Base-by-base conservation (phyloP, 495 filamentous ascomycete genomes). In the Jackrogersella minutella region DNA sequence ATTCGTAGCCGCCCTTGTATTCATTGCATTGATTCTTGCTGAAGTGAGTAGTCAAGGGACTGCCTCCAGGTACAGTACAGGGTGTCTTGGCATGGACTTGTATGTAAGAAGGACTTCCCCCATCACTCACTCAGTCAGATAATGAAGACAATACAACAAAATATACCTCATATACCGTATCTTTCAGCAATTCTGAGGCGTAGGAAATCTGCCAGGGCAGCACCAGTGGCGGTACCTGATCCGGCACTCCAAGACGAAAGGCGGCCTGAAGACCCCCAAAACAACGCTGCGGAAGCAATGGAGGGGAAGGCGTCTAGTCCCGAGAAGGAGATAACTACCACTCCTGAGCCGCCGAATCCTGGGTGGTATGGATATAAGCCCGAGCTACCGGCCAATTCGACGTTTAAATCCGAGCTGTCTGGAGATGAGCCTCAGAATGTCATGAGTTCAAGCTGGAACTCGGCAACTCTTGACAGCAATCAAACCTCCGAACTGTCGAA, bases 391-490 rank as follows among this genome's bases (percentile, higher is more conserved):
- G 58, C 46, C 3, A 51, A 52, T n/a, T 52, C 58, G 14, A 34
- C 46, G 2, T 8, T 28, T 1, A 52, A 51, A 26, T 39, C 30
- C 10, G 58, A 61, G 47, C n/a, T 61, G 9, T 41, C 46, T 0
- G 46, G 58, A 1, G 58, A 61, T 3, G 44, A 61, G 17, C 46
- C 58, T 3, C 13, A 36, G 21, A 61, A 36, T 19, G 16, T 31
- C 31, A 24, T 28, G 9, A 51, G 21, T 16, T 52, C 58, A 14
- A 61, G 58, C 33, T 61, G 58, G 46, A 61, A 61, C 30, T 61
- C 58, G 22, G 58, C 24, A 21, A 61, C 58, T n/a, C 36, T 61
- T 1, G 31, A 30, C 16, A 30, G 56, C 14, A 31, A 40, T 9
- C 34, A 61, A 7, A 34, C 52, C 1, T 52, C 58, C 0, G 46